phyloP scores from a whole-genome alignment of 331 rosid genomes.

The Prunus yedoensis region DNA sequence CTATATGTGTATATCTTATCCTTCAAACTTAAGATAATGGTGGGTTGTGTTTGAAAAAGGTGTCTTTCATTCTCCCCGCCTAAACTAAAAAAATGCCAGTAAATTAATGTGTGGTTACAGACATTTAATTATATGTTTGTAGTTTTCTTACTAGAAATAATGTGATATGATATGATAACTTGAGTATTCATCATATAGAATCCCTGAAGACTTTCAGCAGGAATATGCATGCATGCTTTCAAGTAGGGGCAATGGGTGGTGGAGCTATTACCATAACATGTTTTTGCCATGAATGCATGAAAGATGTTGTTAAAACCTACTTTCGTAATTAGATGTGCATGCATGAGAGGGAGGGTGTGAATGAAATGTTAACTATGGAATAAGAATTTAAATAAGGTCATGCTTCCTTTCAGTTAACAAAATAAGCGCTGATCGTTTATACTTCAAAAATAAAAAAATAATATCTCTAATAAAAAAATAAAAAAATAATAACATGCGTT shows the following conservation, averaged over 20 bases:
- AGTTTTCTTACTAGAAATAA: no score
- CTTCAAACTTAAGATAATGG: background rate
- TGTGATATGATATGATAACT: no score
- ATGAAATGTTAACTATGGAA: background rate
- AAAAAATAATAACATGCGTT: no score
- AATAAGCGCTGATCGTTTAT: background rate
- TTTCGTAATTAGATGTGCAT: background rate
- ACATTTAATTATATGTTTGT: no score
- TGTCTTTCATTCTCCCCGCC: background rate
- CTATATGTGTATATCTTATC: background rate
- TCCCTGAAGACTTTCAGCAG: no score
- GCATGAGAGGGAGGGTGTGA: background rate
- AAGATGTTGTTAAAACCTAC: no score
- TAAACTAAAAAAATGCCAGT: background rate
- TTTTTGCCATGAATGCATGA: background rate
- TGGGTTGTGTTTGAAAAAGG: background rate
- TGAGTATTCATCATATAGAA: no score
- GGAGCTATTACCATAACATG: background rate
- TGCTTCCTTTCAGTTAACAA: background rate
- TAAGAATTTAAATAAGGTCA: background rate
- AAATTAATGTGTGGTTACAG: background rate
- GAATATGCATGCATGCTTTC: no score
- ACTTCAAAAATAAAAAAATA: background rate
- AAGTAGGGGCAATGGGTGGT: slow-evolving; percentile 1
- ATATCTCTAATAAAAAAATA: no score